Conservation (phyloP, 2,329 filamentous ascomycete genomes). For the Trichoderma sp. region DNA sequence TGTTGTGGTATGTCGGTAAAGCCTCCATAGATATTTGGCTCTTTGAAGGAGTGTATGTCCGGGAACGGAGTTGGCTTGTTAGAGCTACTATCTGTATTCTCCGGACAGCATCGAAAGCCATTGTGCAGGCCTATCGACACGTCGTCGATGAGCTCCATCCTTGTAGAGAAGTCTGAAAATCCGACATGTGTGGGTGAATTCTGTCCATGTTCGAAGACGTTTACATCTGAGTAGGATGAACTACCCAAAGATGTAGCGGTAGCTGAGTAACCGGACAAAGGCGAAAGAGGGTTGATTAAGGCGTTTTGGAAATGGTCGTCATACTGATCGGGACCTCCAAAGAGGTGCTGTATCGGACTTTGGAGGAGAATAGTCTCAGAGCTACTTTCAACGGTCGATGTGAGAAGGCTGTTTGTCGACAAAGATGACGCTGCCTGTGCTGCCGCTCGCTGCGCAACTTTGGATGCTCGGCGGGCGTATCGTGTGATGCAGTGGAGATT, state of each 20-base stretch:
- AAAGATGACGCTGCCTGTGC: constrained; percentile 39
- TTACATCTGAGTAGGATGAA: constrained; percentile 2
- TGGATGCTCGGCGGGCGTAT: constrained; percentile 54
- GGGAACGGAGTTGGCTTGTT: background rate
- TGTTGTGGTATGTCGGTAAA: background rate
- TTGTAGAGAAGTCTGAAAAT: background rate
- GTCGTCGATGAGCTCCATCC: background rate
- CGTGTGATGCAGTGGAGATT: constrained; percentile 44
- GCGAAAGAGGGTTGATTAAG: background rate
- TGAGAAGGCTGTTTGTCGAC: background rate
- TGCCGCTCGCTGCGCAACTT: constrained; percentile 48
- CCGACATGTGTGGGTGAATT: background rate
- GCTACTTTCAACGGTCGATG: background rate
- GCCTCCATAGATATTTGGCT: background rate
- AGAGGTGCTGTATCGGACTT: background rate
- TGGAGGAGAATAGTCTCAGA: background rate
- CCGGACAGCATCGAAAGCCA: background rate
- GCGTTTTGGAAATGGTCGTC: background rate
- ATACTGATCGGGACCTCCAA: background rate
- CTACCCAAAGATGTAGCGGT: background rate
- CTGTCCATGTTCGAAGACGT: background rate
- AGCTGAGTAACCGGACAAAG: background rate
- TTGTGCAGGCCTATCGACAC: background rate
- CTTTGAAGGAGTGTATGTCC: background rate
- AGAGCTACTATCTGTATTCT: background rate